phyloP scores from a whole-genome alignment of 371 early-diverging fungal species.

The Zopfochytrium polystomum region DNA sequence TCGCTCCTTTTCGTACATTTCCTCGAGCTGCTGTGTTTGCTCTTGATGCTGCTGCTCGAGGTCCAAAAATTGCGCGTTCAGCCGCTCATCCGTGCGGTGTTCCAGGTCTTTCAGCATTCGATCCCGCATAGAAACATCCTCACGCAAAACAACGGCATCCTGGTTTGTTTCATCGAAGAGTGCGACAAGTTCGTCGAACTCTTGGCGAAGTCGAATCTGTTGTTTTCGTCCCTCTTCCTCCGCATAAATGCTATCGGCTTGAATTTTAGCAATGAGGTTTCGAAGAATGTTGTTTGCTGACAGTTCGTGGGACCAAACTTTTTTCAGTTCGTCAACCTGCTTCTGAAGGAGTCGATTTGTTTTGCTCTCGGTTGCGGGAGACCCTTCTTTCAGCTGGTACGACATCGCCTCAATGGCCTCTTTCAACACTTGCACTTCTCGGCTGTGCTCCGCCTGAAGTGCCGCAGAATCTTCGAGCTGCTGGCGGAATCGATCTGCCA shows the following conservation, averaged over 20 bases:
- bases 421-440: conserved; percentile 35
- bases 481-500: conserved; percentile 24
- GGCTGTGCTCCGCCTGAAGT: conserved; percentile 35
- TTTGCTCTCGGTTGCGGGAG: conserved; percentile 4
- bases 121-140: conserved; percentile 6
- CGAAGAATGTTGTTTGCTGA: conserved; percentile 39
- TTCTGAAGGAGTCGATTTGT: conserved; percentile 24
- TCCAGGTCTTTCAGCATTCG: conserved; percentile 11
- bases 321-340: conserved; percentile 43
- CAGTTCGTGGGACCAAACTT: conserved; percentile 44
- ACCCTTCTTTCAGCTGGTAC: conserved; percentile 5
- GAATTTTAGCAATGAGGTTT: conserved; percentile 38
- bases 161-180: conserved; percentile 29
- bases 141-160: conserved; percentile 16
- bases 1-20: conserved; percentile 38
- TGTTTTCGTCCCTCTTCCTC: conserved; percentile 31
- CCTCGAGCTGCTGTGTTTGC: conserved; percentile 33
- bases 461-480: conserved; percentile 38
- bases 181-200: conserved; percentile 40
- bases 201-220: conserved; percentile 27
- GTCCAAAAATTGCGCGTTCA: conserved; percentile 33
- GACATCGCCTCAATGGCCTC: conserved; percentile 33
- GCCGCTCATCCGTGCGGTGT: conserved; percentile 14
- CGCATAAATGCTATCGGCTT: conserved; percentile 33
- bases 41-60: conserved; percentile 37